phyloP scores from a whole-genome alignment of 331 rosid species.

The Telfairia occidentalis region DNA sequence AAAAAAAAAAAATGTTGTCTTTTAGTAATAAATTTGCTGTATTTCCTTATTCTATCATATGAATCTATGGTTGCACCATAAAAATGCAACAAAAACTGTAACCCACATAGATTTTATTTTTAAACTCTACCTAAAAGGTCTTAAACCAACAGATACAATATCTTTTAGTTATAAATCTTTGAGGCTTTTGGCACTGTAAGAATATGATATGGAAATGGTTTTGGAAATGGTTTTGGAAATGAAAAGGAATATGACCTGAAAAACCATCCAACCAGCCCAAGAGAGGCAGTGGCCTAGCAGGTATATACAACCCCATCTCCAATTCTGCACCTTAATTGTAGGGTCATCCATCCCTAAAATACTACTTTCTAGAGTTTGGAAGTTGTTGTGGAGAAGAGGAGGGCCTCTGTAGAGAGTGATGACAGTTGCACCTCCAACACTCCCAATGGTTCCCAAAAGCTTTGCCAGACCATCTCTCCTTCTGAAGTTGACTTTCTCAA shows the following conservation, averaged over 20 bases:
- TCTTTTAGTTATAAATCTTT: background rate
- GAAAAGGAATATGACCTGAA: constrained; percentile 37
- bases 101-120: background rate
- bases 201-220: background rate
- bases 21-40: background rate
- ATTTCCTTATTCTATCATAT: background rate
- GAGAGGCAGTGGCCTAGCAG: constrained; percentile 61
- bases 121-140: background rate
- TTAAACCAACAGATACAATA: background rate
- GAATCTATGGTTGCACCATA: no score
- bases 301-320: constrained; percentile 60
- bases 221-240: background rate
- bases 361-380: constrained; percentile 20
- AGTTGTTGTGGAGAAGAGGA: constrained; percentile 36
- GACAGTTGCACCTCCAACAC: constrained; percentile 60
- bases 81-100: no score
- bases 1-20: background rate
- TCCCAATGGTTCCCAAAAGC: constrained; percentile 50
- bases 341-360: constrained; percentile 20
- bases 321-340: constrained; percentile 30
- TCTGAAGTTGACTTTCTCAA: constrained; percentile 39
- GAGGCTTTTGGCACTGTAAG: background rate
- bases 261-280: constrained; percentile 75
- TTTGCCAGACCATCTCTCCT: constrained; percentile 61
- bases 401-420: constrained; percentile 67